These are phyloP conservation scores for Emergomyces orientalis DNA, from an alignment of 2,329 filamentous ascomycete genomes.

Conservation along the genomic window DNA sequence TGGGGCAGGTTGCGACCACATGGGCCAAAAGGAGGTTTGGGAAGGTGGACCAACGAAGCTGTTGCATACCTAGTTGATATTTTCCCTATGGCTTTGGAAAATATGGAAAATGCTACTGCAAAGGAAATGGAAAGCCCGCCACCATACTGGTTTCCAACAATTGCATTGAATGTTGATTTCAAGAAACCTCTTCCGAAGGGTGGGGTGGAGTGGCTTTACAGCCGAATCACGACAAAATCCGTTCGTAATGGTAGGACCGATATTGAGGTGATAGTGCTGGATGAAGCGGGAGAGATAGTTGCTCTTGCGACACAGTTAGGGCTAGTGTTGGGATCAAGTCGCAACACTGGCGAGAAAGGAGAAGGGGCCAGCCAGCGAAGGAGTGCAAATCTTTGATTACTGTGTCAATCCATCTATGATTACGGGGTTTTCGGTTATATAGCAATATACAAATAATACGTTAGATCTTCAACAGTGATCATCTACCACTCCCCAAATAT, in stretches of 20 bases:
- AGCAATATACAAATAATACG: background rate
- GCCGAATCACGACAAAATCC: background rate
- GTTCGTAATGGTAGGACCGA: conserved; percentile 2
- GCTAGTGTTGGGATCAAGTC: background rate
- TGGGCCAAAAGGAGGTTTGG: background rate
- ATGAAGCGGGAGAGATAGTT: conserved; percentile 2
- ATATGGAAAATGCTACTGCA: background rate
- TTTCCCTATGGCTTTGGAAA: conserved; percentile 3
- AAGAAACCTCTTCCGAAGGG: background rate
- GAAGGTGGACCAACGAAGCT: conserved; percentile 2
- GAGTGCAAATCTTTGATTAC: background rate
- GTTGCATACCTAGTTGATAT: conserved; percentile 1
- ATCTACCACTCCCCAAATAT: background rate
- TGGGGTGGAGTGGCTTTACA: conserved; percentile 4
- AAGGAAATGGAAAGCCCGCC: conserved; percentile 1
- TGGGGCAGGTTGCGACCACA: conserved; percentile 1
- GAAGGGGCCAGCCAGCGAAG: background rate
- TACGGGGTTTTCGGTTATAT: background rate
- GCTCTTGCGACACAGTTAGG: conserved; percentile 5
- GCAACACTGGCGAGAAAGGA: conserved; percentile 1
- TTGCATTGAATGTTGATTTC: conserved; percentile 3
- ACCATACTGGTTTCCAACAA: conserved; percentile 4
- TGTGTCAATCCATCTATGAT: background rate
- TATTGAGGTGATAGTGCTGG: conserved; percentile 6
- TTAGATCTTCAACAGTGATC: background rate